Conservation (phyloP, 805 yeast genomes). For the Cyberlindnera euphorbiiphila region DNA sequence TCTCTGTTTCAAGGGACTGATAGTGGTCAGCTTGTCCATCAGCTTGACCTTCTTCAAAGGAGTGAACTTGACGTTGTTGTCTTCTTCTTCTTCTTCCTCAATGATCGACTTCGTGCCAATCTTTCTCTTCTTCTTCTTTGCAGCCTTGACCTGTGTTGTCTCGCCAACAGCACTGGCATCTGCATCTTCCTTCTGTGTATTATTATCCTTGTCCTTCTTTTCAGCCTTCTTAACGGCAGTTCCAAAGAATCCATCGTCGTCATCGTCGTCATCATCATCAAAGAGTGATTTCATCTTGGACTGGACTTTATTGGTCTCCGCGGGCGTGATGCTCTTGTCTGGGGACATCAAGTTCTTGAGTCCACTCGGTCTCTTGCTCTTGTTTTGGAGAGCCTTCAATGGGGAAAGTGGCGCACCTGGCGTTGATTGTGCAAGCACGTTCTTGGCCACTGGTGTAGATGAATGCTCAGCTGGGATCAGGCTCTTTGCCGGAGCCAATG, state of each 20-base stretch:
- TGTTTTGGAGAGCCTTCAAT: conserved; percentile 18
- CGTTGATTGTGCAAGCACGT: conserved; percentile 26
- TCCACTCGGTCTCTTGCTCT: conserved; percentile 20
- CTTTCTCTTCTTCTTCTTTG: conserved; percentile 23
- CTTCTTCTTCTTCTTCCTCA: conserved; percentile 23
- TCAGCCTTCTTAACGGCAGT: conserved; percentile 18
- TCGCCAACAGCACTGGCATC: conserved; percentile 1
- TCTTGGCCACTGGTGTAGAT: conserved; percentile 17
- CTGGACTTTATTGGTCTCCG: conserved; percentile 7
- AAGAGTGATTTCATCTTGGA: conserved; percentile 23
- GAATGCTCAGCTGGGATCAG: conserved; percentile 1
- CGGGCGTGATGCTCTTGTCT: conserved; percentile 4
- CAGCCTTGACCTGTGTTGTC: conserved; percentile 1
- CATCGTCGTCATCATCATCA: conserved; percentile 29
- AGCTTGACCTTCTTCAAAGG: conserved; percentile 27
- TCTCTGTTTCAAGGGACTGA: conserved; percentile 28
- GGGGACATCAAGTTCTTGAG: conserved; percentile 25
- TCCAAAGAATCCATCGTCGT: conserved; percentile 26
- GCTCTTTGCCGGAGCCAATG: too few relatives aligned
- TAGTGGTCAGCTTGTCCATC: conserved; percentile 25
- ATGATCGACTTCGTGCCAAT: conserved; percentile 18
- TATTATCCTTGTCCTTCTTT: conserved; percentile 16
- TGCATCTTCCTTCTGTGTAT: not conserved
- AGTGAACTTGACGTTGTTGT: conserved; percentile 10
- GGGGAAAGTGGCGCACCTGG: conserved; percentile 25